Evolutionary conservation across 805 yeast species (phyloP).

Genomic region (Blastobotrys attinorum): DNA sequence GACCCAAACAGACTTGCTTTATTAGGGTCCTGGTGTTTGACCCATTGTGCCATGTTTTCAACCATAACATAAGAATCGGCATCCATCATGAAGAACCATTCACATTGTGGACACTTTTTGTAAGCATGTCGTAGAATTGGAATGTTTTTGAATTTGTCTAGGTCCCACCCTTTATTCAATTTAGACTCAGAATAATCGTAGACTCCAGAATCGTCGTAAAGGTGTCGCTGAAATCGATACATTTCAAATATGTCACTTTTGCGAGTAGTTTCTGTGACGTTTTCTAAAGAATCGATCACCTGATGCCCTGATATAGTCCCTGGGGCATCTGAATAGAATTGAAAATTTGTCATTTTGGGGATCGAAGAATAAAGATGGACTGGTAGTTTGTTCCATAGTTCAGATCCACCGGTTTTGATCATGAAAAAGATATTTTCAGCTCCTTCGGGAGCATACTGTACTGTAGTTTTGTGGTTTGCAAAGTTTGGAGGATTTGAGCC

Average conservation of each 20-base stretch:
- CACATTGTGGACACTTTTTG: slow-evolving; percentile 18
- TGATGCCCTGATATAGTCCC: slow-evolving; percentile 26
- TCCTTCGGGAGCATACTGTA: too few species aligned
- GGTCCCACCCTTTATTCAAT: slow-evolving; percentile 27
- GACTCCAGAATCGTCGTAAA: slow-evolving; percentile 17
- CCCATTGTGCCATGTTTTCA: slow-evolving; percentile 23
- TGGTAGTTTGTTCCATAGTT: slow-evolving; percentile 30
- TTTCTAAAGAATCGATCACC: slow-evolving; percentile 26
- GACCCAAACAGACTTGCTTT: slow-evolving; percentile 28
- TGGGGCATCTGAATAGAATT: slow-evolving; percentile 28
- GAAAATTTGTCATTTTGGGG: slow-evolving; percentile 25
- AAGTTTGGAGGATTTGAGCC: too few species aligned
- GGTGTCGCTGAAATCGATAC: slow-evolving; percentile 23
- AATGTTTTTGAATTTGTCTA: slow-evolving; percentile 31
- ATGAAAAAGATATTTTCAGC: slow-evolving; percentile 25
- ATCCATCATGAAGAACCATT: slow-evolving; percentile 33
- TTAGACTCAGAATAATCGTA: slow-evolving; percentile 11
- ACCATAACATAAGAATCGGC: slow-evolving; percentile 28
- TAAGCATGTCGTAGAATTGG: slow-evolving; percentile 31
- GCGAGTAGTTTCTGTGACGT: slow-evolving; percentile 16
- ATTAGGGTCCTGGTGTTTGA: slow-evolving; percentile 25
- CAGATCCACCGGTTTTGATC: slow-evolving; percentile 32
- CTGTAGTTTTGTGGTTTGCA: too few species aligned
- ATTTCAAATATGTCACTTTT: slow-evolving; percentile 17
- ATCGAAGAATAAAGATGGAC: slow-evolving; percentile 29